Evolutionary conservation across 768 basidiomycete species (phyloP).

Genomic region (Rhodotorula babjevae): DNA sequence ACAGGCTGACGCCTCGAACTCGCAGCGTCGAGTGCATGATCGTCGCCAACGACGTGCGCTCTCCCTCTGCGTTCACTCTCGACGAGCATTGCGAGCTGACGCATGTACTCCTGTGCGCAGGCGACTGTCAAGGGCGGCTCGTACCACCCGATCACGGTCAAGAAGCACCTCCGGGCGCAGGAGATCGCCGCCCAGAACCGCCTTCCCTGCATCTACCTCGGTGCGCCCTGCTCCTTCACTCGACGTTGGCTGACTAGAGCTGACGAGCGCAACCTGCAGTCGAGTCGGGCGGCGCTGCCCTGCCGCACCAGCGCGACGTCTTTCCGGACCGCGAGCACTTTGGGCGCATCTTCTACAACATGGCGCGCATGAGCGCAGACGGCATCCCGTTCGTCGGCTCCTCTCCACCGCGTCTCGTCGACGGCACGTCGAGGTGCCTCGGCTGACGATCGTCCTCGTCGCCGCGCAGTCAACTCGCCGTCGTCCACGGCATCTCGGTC

Average conservation of each 20-base stretch:
- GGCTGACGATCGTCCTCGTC: not conserved
- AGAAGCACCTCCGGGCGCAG: constrained; percentile 91
- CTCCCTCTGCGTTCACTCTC: not conserved
- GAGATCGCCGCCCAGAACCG: constrained; percentile 88
- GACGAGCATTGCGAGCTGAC: not conserved
- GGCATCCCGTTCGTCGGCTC: constrained; percentile 22
- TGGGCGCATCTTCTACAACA: constrained; percentile 94
- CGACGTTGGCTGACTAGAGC: not conserved
- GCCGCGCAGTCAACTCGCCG: constrained; percentile 62
- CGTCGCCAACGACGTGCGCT: constrained; percentile 91
- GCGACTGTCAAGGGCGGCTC: constrained; percentile 35
- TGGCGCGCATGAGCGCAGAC: constrained; percentile 55
- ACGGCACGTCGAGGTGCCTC: not conserved
- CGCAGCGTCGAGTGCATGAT: constrained; percentile 78
- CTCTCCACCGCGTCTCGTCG: too few relatives aligned
- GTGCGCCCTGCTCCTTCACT: constrained; percentile 51
- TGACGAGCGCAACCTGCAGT: constrained; percentile 54
- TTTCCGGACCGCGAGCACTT: constrained; percentile 96
- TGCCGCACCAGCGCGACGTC: constrained; percentile 74
- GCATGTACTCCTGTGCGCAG: constrained; percentile 3
- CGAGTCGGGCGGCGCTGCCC: constrained; percentile 87
- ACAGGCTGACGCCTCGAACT: not conserved
- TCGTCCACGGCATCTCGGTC: constrained; percentile 90
- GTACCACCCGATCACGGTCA: constrained; percentile 55
- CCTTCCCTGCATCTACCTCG: constrained; percentile 85